phyloP scores from a whole-genome alignment of 148 eudicot species.

The Fagopyrum tataricum region DNA sequence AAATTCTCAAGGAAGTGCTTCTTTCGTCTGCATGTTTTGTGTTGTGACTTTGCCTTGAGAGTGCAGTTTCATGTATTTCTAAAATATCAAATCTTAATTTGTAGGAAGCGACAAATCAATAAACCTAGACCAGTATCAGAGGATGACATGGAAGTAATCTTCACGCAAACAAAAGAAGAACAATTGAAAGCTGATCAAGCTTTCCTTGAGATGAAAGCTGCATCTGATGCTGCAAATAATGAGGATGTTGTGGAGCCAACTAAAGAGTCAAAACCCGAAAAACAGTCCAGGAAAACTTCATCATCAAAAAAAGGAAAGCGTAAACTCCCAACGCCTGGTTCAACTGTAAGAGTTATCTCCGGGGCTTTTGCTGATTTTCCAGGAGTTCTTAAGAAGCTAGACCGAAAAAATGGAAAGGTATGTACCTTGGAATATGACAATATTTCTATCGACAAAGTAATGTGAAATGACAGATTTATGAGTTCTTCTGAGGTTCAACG shows the following conservation, averaged over 20 bases:
- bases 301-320: slow-evolving; percentile 23
- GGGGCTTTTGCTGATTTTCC: slow-evolving; percentile 86
- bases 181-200: slow-evolving; percentile 78
- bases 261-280: slow-evolving; percentile 29
- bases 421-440: not conserved
- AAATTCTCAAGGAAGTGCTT: too few species aligned
- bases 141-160: slow-evolving; percentile 64
- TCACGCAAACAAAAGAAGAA: slow-evolving; percentile 69
- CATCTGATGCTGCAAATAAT: slow-evolving; percentile 23
- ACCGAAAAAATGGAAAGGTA: slow-evolving; percentile 57
- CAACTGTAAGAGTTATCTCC: slow-evolving; percentile 64
- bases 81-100: slow-evolving; percentile 11
- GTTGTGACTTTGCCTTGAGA: not conserved
- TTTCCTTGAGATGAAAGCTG: slow-evolving; percentile 48
- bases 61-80: not conserved
- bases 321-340: slow-evolving; percentile 44
- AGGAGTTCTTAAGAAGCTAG: slow-evolving; percentile 72
- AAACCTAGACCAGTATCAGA: slow-evolving; percentile 74
- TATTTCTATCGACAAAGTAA: not conserved
- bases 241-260: slow-evolving; percentile 20
- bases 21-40: too few species aligned
- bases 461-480: not conserved
- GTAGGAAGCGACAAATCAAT: slow-evolving; percentile 74
- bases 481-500: not conserved
- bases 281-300: slow-evolving; percentile 34